phyloP scores from a whole-genome alignment of 2,329 filamentous ascomycete species.

The Calonectria hawksworthii region DNA sequence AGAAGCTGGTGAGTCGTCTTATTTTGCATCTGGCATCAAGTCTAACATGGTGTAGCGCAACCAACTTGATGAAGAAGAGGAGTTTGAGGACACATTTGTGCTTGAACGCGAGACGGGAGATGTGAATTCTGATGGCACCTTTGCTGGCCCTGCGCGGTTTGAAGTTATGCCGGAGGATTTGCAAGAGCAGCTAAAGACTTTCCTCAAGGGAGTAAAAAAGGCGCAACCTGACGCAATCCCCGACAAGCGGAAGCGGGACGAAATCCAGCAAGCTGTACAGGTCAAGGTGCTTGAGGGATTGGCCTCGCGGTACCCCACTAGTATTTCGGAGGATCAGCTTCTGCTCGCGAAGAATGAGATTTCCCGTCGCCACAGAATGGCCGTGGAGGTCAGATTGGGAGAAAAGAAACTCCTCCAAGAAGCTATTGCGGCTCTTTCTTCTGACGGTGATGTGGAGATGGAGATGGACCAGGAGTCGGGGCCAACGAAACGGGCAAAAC shows the following conservation, averaged over 20 bases:
- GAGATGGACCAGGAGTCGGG: slow-evolving; percentile 41
- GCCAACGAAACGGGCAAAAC: slow-evolving; percentile 49
- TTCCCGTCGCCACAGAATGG: slow-evolving; percentile 66
- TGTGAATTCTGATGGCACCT: slow-evolving; percentile 63
- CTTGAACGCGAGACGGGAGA: slow-evolving; percentile 70
- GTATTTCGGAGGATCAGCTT: slow-evolving; percentile 55
- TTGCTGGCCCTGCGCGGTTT: slow-evolving; percentile 55
- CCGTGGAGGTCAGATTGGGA: slow-evolving; percentile 76
- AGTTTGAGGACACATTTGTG: slow-evolving; percentile 83
- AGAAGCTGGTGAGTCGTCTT: slow-evolving; percentile 55
- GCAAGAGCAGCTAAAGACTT: slow-evolving; percentile 63
- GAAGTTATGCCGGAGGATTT: slow-evolving; percentile 64
- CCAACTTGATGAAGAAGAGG: slow-evolving; percentile 72
- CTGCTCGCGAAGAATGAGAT: slow-evolving; percentile 50
- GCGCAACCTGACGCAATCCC: slow-evolving; percentile 56
- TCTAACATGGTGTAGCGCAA: slow-evolving; percentile 53
- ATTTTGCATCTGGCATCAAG: no score
- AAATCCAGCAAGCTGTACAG: slow-evolving; percentile 59
- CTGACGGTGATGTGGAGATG: slow-evolving; percentile 43
- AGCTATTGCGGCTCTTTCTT: slow-evolving; percentile 57
- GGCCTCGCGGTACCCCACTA: slow-evolving; percentile 59
- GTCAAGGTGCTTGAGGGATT: slow-evolving; percentile 54
- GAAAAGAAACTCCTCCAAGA: slow-evolving; percentile 78
- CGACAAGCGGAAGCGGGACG: slow-evolving; percentile 65
- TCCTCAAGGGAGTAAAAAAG: slow-evolving; percentile 65